Conservation (phyloP, 768 basidiomycete species). For the Pleurotus eryngii region DNA sequence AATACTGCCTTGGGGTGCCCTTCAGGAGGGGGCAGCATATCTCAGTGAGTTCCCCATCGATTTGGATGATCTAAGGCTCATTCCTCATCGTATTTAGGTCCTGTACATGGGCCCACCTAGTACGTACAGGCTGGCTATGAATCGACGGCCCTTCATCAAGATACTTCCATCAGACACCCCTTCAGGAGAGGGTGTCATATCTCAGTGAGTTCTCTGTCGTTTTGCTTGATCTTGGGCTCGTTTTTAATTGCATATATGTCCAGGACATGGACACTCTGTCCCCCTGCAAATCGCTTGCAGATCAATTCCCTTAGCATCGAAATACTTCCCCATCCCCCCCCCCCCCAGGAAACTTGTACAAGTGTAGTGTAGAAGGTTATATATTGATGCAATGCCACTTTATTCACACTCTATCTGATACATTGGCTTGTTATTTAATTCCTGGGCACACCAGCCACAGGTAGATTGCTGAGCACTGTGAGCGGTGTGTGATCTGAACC, state of each 20-base stretch:
- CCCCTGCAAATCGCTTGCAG: background rate
- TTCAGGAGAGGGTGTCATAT: background rate
- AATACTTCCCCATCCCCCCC: background rate
- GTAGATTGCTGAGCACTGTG: background rate
- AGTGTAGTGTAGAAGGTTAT: no score
- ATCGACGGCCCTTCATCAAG: no score
- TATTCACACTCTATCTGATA: no score
- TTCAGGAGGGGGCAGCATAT: background rate
- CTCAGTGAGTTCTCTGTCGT: background rate
- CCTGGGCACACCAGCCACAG: no score
- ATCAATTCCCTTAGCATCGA: no score
- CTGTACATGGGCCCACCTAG: background rate
- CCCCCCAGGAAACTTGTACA: background rate
- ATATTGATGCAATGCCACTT: no score
- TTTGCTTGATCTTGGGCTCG: background rate
- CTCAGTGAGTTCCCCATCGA: background rate
- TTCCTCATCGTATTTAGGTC: background rate
- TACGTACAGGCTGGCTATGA: background rate
- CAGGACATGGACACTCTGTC: background rate
- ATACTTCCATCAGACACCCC: background rate
- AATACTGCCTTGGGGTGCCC: no score
- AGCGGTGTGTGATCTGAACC: constrained; percentile 17
- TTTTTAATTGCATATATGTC: background rate
- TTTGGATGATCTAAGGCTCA: background rate
- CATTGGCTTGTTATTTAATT: no score